phyloP scores from a whole-genome alignment of 2,329 filamentous ascomycete genomes.

The Aureobasidium sp. region DNA sequence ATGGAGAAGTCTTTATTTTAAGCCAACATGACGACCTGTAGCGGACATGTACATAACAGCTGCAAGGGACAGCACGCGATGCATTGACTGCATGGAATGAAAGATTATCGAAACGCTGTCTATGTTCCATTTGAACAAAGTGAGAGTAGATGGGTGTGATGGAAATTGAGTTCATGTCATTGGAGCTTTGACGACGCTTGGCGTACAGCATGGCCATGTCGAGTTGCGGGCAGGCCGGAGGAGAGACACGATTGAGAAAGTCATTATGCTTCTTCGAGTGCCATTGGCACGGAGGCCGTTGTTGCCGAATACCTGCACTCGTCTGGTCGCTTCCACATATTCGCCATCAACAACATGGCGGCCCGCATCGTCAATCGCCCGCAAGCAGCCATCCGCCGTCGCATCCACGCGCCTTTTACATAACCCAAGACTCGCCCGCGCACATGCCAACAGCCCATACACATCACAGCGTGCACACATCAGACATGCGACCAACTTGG shows the following conservation, averaged over 20 bases:
- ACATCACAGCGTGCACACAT: neutral
- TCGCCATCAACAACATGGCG: slow-evolving; percentile 23
- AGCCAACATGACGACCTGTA: neutral
- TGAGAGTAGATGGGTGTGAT: neutral
- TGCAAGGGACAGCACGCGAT: slow-evolving; percentile 6
- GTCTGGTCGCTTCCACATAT: slow-evolving; percentile 22
- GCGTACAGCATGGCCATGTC: neutral
- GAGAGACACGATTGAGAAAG: slow-evolving; percentile 1
- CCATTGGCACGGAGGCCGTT: slow-evolving; percentile 26
- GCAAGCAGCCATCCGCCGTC: neutral
- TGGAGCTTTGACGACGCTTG: slow-evolving; percentile 9
- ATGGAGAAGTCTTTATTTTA: neutral
- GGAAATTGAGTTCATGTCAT: neutral
- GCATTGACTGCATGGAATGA: slow-evolving; percentile 11
- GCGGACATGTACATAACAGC: slow-evolving; percentile 8
- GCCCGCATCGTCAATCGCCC: neutral
- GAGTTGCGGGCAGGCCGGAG: neutral
- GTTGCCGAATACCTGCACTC: slow-evolving; percentile 18
- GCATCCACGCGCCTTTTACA: slow-evolving; percentile 3
- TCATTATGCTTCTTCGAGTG: slow-evolving; percentile 34
- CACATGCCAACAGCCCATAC: neutral
- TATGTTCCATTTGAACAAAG: neutral
- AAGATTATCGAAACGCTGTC: neutral
- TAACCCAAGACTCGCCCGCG: neutral
- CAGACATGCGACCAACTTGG: slow-evolving; percentile 24